These are phyloP conservation scores for Cephaloascus fragrans DNA, from an alignment of 805 yeast species.

Conservation along the genomic window DNA sequence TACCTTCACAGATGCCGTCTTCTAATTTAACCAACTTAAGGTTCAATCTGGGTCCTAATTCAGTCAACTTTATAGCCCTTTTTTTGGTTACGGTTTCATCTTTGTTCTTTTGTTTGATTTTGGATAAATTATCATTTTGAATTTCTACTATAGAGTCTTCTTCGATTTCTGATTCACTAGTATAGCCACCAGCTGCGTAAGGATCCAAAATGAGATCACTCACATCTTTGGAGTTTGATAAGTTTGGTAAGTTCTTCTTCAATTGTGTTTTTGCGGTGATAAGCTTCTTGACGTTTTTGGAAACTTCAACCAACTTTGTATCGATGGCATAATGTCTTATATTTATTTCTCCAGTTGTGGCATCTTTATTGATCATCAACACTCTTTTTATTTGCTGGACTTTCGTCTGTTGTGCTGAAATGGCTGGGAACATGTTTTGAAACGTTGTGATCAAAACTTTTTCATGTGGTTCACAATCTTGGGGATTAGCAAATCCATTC, in stretches of 20 bases:
- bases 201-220: slow-evolving; percentile 80
- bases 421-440: slow-evolving; percentile 93
- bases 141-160: slow-evolving; percentile 78
- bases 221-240: slow-evolving; percentile 60
- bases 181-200: slow-evolving; percentile 68
- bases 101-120: background rate
- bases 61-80: slow-evolving; percentile 85
- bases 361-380: slow-evolving; percentile 66
- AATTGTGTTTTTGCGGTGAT: slow-evolving; percentile 50
- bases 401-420: slow-evolving; percentile 74
- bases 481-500: slow-evolving; percentile 78
- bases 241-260: slow-evolving; percentile 60
- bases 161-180: slow-evolving; percentile 90
- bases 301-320: slow-evolving; percentile 74
- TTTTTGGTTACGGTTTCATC: slow-evolving; percentile 31
- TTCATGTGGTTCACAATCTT: slow-evolving; percentile 59
- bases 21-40: slow-evolving; percentile 77
- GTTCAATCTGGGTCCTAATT: slow-evolving; percentile 84
- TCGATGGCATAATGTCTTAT: slow-evolving; percentile 85
- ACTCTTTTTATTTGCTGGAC: slow-evolving; percentile 76
- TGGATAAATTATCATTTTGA: background rate
- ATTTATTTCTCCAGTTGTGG: slow-evolving; percentile 64
- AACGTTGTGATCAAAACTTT: slow-evolving; percentile 80
- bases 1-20: slow-evolving; percentile 85
- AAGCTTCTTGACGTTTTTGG: slow-evolving; percentile 62